Percentiles rank a stretch among this genome's conserved stretches.
Conservation (phyloP, 2,329 filamentous ascomycete genomes). For the Chrysoporthe austroafricana region DNA sequence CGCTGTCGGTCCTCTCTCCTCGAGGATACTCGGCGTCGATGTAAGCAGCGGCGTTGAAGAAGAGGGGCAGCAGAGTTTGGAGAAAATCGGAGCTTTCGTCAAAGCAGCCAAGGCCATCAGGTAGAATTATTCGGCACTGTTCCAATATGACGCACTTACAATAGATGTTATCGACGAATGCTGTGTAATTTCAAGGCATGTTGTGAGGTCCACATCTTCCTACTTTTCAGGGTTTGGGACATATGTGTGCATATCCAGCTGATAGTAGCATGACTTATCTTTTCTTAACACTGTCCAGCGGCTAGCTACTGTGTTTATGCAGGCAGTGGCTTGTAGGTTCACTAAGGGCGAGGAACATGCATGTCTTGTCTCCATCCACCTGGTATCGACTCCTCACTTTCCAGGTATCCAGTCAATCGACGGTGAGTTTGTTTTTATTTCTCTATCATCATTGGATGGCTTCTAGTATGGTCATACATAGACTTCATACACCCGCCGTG, state of each 20-base stretch:
- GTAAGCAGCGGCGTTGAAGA: constrained; percentile 93
- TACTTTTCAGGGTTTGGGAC: background rate
- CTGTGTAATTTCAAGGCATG: background rate
- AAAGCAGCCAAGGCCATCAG: constrained; percentile 68
- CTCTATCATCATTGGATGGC: too few species aligned
- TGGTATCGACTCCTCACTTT: too few species aligned
- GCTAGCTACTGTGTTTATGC: background rate
- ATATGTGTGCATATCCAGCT: background rate
- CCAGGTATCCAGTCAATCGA: too few species aligned
- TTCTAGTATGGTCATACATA: too few species aligned
- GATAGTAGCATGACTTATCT: background rate
- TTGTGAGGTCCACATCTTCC: background rate
- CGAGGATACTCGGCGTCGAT: constrained; percentile 80
- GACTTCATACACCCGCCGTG: too few species aligned
- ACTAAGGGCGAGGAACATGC: background rate
- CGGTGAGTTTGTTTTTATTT: too few species aligned
- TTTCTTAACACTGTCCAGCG: too few species aligned
- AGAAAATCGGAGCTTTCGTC: constrained; percentile 82
- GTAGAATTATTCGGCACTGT: constrained; percentile 36
- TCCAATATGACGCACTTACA: background rate
- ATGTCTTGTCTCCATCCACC: too few species aligned
- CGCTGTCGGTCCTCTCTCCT: constrained; percentile 61
- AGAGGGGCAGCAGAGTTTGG: constrained; percentile 76
- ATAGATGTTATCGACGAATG: background rate
- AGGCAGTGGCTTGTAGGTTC: background rate